Conservation (phyloP, 352 stramenopile genomes). For the Globisporangium nodosum region DNA sequence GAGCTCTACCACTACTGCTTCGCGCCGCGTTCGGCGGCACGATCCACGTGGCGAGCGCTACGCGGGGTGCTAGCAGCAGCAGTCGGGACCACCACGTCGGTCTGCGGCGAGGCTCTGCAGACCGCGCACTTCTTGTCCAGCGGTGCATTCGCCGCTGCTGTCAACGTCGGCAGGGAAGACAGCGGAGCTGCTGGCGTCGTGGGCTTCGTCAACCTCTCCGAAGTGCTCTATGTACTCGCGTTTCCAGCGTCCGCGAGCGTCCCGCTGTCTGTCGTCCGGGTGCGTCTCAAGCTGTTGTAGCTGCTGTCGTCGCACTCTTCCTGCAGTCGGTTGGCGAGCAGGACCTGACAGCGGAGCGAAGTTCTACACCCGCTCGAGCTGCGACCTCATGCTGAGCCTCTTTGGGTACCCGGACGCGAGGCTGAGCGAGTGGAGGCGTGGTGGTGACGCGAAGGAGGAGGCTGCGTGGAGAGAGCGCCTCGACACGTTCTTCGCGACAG, state of each 20-base stretch:
- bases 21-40: neutral
- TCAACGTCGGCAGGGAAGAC: neutral
- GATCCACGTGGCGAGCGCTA: constrained; percentile 30
- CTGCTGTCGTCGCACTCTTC: neutral
- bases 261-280: constrained; percentile 17
- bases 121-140: constrained; percentile 22
- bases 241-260: constrained; percentile 21
- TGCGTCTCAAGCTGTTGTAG: neutral
- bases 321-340: constrained; percentile 5
- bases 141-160: neutral
- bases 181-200: constrained; percentile 16
- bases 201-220: constrained; percentile 40
- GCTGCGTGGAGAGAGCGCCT: constrained; percentile 19
- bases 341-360: constrained; percentile 2
- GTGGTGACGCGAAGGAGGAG: neutral
- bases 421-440: constrained; percentile 18
- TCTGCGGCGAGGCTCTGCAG: constrained; percentile 41
- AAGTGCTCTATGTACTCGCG: constrained; percentile 51
- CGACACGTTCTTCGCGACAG: constrained; percentile 19
- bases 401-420: constrained; percentile 44
- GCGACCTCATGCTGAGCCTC: constrained; percentile 42
- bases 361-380: constrained; percentile 54
- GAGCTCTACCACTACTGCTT: constrained; percentile 36
- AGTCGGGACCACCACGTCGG: constrained; percentile 38
- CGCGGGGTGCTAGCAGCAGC: constrained; percentile 53